Conservation (phyloP, 768 basidiomycete species). For the Sarcomyxa edulis region DNA sequence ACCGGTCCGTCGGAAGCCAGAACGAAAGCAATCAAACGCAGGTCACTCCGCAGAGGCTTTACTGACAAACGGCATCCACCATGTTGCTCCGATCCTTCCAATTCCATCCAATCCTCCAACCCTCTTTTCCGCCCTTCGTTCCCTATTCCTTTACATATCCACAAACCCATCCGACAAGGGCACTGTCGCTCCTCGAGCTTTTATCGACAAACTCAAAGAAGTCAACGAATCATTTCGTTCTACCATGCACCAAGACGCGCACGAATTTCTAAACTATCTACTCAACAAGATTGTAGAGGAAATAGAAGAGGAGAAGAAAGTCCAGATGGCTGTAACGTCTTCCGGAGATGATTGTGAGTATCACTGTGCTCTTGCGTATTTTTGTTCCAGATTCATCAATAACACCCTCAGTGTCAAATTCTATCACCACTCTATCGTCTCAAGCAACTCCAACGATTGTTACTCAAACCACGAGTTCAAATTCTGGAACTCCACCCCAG, state of each 20-base stretch:
- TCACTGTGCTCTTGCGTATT: conserved; percentile 7
- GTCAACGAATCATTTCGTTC: conserved; percentile 88
- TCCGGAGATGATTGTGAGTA: conserved; percentile 65
- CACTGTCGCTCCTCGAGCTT: conserved; percentile 82
- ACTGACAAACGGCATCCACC: conserved; percentile 12
- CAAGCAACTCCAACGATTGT: conserved; percentile 33
- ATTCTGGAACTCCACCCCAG: conserved; percentile 39
- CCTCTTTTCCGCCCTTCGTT: conserved; percentile 88
- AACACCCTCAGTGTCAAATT: conserved; percentile 46
- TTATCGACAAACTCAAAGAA: conserved; percentile 91
- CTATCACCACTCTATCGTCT: conserved; percentile 50
- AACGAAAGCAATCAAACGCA: conserved; percentile 39
- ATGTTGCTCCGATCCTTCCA: conserved; percentile 28
- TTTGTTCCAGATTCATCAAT: not conserved
- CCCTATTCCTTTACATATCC: conserved; percentile 84
- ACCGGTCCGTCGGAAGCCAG: conserved; percentile 49
- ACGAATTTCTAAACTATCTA: conserved; percentile 94
- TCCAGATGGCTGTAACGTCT: conserved; percentile 23
- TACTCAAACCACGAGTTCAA: conserved; percentile 38
- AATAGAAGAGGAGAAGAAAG: conserved; percentile 67
- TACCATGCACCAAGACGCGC: conserved; percentile 96
- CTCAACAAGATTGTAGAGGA: conserved; percentile 94
- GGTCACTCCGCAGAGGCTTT: conserved; percentile 16
- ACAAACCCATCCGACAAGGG: conserved; percentile 75
- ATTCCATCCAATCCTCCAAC: conserved; percentile 63